Conservation (phyloP, 176 grass and related monocot species). For the Triticum turgidum region DNA sequence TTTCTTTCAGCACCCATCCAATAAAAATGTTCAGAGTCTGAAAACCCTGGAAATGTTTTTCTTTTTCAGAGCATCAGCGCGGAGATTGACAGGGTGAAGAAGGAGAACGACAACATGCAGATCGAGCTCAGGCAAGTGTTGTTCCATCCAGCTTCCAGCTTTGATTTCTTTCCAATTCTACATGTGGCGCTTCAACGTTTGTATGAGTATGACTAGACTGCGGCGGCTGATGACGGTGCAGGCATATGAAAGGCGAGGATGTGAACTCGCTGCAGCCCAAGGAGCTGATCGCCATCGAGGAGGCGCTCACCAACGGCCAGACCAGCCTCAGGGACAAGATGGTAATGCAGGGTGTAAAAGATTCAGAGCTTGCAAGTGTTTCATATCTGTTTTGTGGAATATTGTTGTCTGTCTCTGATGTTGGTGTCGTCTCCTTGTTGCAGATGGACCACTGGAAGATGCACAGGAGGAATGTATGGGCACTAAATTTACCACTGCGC, state of each 20-base stretch:
- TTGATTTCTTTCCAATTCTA: not conserved
- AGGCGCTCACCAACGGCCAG: conserved; percentile 66
- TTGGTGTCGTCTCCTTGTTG: not conserved
- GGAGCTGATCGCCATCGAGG: conserved; percentile 87
- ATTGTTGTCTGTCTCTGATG: conserved; percentile 8
- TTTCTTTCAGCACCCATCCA: not conserved
- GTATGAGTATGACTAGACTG: not conserved
- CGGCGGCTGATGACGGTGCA: conserved; percentile 17
- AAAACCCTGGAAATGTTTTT: not conserved
- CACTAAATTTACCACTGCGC: not conserved
- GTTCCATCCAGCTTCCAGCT: not conserved
- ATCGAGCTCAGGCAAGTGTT: conserved; percentile 79
- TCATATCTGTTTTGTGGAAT: not conserved
- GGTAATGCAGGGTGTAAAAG: conserved; percentile 34
- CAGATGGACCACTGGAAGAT: conserved; percentile 89
- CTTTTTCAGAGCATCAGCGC: conserved; percentile 68
- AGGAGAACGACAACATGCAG: conserved; percentile 99
- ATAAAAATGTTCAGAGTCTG: not conserved
- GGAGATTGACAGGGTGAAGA: conserved; percentile 87
- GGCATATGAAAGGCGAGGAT: conserved; percentile 93
- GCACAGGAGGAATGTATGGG: conserved; percentile 69
- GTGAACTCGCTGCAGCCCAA: conserved; percentile 80
- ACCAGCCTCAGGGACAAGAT: conserved; percentile 62
- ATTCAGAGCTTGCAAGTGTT: not conserved
- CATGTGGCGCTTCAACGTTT: not conserved